These are phyloP conservation scores for Alliaria petiolata DNA, from an alignment of 345 rosid species.

Conservation along the genomic window DNA sequence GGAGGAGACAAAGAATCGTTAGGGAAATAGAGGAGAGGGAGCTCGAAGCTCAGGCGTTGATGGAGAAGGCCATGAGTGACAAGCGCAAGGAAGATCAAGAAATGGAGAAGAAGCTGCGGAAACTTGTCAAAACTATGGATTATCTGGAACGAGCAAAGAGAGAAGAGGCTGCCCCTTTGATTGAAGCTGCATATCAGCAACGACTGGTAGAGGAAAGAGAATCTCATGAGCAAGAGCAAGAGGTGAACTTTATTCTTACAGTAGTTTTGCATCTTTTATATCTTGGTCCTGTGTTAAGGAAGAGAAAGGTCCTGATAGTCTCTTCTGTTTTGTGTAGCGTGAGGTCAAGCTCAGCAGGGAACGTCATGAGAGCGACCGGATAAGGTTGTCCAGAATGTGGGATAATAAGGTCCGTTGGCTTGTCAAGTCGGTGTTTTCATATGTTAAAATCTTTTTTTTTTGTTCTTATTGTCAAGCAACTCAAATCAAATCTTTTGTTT, in stretches of 20 bases:
- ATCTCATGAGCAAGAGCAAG: constrained; percentile 76
- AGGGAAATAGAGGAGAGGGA: constrained; percentile 85
- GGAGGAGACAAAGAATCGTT: constrained; percentile 66
- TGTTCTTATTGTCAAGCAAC: neutral
- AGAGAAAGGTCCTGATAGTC: no score
- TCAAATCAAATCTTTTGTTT: neutral
- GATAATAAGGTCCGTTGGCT: constrained; percentile 48
- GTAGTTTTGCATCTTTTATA: no score
- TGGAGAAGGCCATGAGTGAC: constrained; percentile 71
- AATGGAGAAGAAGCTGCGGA: constrained; percentile 81
- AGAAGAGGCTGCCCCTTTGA: constrained; percentile 88
- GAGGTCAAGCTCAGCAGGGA: constrained; percentile 82
- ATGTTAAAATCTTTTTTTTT: no score
- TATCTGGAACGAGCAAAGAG: constrained; percentile 92
- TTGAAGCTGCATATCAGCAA: constrained; percentile 80
- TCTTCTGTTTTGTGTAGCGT: constrained; percentile 29
- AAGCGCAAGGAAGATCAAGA: constrained; percentile 91
- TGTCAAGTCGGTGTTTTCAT: no score
- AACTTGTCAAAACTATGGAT: constrained; percentile 87
- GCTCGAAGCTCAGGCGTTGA: constrained; percentile 70
- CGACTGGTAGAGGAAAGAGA: constrained; percentile 75
- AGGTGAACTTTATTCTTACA: no score
- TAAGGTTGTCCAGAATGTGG: constrained; percentile 64
- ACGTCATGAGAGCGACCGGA: constrained; percentile 87
- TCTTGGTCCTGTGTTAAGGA: no score